Evolutionary conservation across 306 rosid genomes (phyloP), one percentile per base, ranked within the genome.

Genomic region (Malus sylvestris): DNA sequence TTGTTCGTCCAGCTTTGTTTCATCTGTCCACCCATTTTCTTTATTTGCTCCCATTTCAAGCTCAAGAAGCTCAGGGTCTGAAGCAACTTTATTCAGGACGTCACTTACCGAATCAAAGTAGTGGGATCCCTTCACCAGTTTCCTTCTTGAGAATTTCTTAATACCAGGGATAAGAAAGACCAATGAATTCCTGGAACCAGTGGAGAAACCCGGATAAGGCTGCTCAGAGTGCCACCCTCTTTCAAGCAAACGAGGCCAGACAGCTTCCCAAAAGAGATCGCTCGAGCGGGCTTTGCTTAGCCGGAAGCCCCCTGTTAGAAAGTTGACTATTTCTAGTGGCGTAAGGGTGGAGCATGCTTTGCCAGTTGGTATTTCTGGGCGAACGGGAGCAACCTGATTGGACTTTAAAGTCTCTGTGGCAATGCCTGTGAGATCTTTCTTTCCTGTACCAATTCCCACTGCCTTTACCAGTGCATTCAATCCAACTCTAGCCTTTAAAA

Each of bases 181-280:
- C 85, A 92, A 74, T 76, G 95, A 58, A 69, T 84, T 76, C 83
- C 81, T 91, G 67, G 87, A 82, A 77, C 89, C 76, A 68, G 68
- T 42, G 58, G 87, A 84, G 77, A 70, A 91, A 73, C 81, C 71
- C 84, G 70, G 68, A 63, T 83, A 80, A 58, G 97, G 97, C 85
- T 95, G 96, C 90, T 92, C 98, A 40, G 97, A 95, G 72, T 90
- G 97, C 98, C 98, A 95, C 27, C 98, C 98, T 86, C 93, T 89
- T 13, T 93, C 97, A 52, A 95, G 92, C 80, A 95, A 85, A 61
- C 97, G 97, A 23, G 98, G 98, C 98, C 98, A 95, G 80, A 95
- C 95, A 33, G 98, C 97, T 84, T 92, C 97, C 98, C 98, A 95
- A 67, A 95, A 95, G 61, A 95, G 95, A 74, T 95, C 97, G 46